Base-by-base conservation (phyloP, 768 basidiomycete genomes). In the Strobilomyces echinocephalus region DNA sequence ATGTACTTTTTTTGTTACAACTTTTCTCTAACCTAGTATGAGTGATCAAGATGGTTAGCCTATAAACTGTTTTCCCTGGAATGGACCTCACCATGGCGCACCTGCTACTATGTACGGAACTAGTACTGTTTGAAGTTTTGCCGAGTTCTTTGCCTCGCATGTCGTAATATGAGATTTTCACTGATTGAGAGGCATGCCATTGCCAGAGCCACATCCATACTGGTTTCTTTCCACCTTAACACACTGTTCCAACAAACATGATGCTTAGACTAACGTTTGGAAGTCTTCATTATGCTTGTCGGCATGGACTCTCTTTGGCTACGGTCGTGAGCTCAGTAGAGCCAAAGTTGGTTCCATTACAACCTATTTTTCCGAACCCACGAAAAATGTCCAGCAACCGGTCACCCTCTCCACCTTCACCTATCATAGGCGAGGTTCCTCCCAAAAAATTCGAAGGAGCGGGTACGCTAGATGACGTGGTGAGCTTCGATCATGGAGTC, bases 401-500 rank as follows among this genome's bases (percentile, higher is more conserved):
- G 16, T 38, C 34, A 4, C 52, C 51, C 34, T 53, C 53, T 8
- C n/a, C 52, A 12, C 46, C 52, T 24, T 39, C 46, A 20, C 33
- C 38, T 36, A 31, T 12, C 2, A 62, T 65, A 55, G 42, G 49
- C 26, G 34, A 34, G n/a, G 15, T 4, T 8, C 28, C 59, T 33
- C 42, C 42, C 12, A 9, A 21, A 31, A 20, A 24, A 0, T 49
- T 1, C 11, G 38, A 44, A 26, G 54, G 56, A 33, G 39, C 50
- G 6, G 39, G 56, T 10, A 54, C 56, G 16, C 51, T 67, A 7
- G 65, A 63, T 39, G 60, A 60, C 0, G 50, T 31, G 41, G 64
- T 66, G 49, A 65, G 63, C 24, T 44, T 39, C 18, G 1, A 18
- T 39, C 18, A 20, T 20, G 24, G 24, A 24, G 18, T 18, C 10